Base-by-base conservation (phyloP, 768 basidiomycete species). In the Chalciporus sphaerocephalus region DNA sequence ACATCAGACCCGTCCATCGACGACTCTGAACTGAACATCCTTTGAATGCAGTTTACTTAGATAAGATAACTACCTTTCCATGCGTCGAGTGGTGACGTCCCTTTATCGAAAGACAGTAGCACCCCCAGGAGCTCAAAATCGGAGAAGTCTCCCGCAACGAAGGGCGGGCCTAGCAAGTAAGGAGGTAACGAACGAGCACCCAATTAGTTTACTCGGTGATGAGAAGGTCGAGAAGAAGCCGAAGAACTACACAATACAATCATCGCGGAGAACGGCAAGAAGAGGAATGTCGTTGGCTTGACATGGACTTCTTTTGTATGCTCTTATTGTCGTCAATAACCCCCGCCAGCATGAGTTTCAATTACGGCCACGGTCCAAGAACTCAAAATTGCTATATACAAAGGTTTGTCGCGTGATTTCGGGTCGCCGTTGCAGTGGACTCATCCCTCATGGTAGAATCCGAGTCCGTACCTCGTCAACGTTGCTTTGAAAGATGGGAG, bases 1-100 rank as follows among this genome's bases (percentile, higher is more conserved):
- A 99, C 69, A 73, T 84, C 16, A 70, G 96, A 99, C 68, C 87
- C 91, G 0, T 98, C 98, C 70, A 96, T 99, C 60, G 96, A 99
- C 73, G 96, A 99, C 68, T 91, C 92, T 2, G 94, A 97, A 61
- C 73, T 95, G 45, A 83, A 81, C 20, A 70, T 94, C 38, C 93
- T 94, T 60, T 84, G 95, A 6, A 92, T 87, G 2, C 91, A 79
- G 68, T 88, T 92, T 56, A 90, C 87, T 5, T 84, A 91, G 64
- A 95, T 94, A 5, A 91, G 87, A 64, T 90, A 93, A 57, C 83
- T 87, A 48, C 92, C 91, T 1, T 96, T 94, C 72, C 95, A 93
- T 59, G 93, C 96, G 8, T 89, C 86, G 6, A 79, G 79, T 23
- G 93, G 93, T 2, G 85, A 90, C 56, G 87, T 97, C 12, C 90